Evolutionary conservation across 306 rosid genomes (phyloP).

Genomic region (Vachellia collinsii): DNA sequence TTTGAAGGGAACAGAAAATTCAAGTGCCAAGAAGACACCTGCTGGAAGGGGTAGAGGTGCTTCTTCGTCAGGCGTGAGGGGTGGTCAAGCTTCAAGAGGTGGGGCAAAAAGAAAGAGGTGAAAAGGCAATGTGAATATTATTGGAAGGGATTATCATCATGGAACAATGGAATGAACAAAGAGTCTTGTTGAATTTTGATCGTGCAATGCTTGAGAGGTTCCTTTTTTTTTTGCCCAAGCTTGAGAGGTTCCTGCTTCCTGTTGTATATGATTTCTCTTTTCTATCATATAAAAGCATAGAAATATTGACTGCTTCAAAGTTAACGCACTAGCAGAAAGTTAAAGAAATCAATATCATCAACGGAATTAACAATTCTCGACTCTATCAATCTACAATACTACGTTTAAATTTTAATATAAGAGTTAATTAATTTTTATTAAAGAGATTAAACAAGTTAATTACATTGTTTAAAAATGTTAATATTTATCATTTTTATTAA

Average conservation of each 20-base stretch:
- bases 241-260: neutral
- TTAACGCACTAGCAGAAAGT: neutral
- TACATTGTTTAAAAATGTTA: too few relatives aligned
- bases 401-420: too few relatives aligned
- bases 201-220: neutral
- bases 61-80: constrained; percentile 59
- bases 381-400: neutral
- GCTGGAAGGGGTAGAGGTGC: constrained; percentile 74
- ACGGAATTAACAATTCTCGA: neutral
- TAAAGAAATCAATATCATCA: neutral
- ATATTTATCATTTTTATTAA: too few relatives aligned
- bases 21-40: constrained; percentile 63
- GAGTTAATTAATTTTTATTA: too few relatives aligned
- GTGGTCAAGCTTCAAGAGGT: constrained; percentile 63
- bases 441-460: too few relatives aligned
- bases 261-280: neutral
- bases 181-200: neutral
- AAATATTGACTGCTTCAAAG: neutral
- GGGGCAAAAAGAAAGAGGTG: constrained; percentile 85
- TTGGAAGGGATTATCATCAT: neutral
- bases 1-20: constrained; percentile 68
- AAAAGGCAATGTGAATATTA: constrained; percentile 20
- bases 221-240: too few relatives aligned
- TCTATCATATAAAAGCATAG: neutral
- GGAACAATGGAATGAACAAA: neutral